phyloP scores from a whole-genome alignment of 768 basidiomycete genomes.

The Mrakia blollopis region DNA sequence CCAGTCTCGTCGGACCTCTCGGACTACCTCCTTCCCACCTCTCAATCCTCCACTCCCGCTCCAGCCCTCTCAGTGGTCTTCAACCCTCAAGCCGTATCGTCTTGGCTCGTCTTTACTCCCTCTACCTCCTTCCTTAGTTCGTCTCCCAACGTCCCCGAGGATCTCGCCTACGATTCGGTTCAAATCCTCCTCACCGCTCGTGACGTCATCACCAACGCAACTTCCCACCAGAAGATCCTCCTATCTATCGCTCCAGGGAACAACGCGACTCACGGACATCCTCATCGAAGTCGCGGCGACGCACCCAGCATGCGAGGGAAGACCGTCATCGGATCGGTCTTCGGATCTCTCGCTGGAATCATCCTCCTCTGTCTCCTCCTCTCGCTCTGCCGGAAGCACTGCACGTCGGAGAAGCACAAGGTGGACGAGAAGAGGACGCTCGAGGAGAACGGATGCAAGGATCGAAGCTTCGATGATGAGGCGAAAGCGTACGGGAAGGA shows the following conservation, averaged over 20 bases:
- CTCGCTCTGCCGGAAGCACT: slow-evolving; percentile 22
- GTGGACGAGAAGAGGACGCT: slow-evolving; percentile 1
- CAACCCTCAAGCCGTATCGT: slow-evolving; percentile 49
- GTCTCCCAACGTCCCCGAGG: slow-evolving; percentile 53
- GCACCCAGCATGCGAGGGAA: slow-evolving; percentile 8
- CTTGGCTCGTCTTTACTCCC: slow-evolving; percentile 56
- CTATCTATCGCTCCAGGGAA: slow-evolving; percentile 30
- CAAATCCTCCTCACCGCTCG: slow-evolving; percentile 25
- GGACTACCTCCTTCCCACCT: slow-evolving; percentile 49
- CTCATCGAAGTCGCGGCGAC: slow-evolving; percentile 19
- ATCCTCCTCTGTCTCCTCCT: slow-evolving; percentile 28
- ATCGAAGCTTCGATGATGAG: not conserved
- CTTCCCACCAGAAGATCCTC: slow-evolving; percentile 31
- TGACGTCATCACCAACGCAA: slow-evolving; percentile 35
- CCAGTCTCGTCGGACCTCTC: slow-evolving; percentile 55
- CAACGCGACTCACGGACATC: not conserved
- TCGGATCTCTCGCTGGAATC: slow-evolving; percentile 31
- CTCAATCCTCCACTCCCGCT: slow-evolving; percentile 50
- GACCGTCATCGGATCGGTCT: slow-evolving; percentile 21
- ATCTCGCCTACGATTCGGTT: slow-evolving; percentile 36
- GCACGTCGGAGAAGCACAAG: slow-evolving; percentile 10
- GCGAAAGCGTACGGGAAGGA: slow-evolving; percentile 21
- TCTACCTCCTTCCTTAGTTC: slow-evolving; percentile 40
- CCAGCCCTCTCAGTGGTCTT: slow-evolving; percentile 52
- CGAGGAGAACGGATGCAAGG: not conserved